phyloP scores from a whole-genome alignment of 2,329 filamentous ascomycete species.

The Pyrenochaeta sp. region DNA sequence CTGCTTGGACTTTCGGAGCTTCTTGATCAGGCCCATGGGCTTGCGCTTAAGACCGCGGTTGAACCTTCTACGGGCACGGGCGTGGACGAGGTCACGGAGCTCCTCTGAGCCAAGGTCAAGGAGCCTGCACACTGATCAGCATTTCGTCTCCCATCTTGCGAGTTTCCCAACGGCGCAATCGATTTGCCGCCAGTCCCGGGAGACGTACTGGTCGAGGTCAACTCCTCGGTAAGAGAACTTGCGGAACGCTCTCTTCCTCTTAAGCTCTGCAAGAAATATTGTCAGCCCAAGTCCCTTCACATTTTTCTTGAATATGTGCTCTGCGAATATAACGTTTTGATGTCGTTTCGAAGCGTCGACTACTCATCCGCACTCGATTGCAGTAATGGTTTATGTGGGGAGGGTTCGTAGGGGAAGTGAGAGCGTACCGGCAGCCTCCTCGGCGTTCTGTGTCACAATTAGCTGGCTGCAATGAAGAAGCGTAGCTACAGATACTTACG shows the following conservation, averaged over 20 bases:
- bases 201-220: constrained; percentile 96
- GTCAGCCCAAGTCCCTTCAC: constrained; percentile 36
- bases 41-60: constrained; percentile 99
- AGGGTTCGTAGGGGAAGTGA: constrained; percentile 17
- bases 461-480: constrained; percentile 24
- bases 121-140: constrained; percentile 69
- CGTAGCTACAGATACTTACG: constrained; percentile 66
- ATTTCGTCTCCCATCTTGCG: constrained; percentile 8
- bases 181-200: constrained; percentile 8
- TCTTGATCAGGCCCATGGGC: constrained; percentile 99
- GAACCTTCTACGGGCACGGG: constrained; percentile 97
- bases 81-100: constrained; percentile 99
- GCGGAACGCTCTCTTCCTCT: constrained; percentile 99
- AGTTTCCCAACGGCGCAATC: constrained; percentile 3
- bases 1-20: constrained; percentile 88
- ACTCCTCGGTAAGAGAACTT: constrained; percentile 99
- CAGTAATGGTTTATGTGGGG: constrained; percentile 2
- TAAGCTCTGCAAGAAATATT: constrained; percentile 74
- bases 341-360: constrained; percentile 2
- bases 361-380: constrained; percentile 18
- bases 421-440: constrained; percentile 84
- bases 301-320: constrained; percentile 5
- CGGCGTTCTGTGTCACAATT: constrained; percentile 75
- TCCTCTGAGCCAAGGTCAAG: constrained; percentile 98
- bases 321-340: constrained; percentile 1